These are phyloP conservation scores for Diddensiella santjacobensis DNA, from an alignment of 805 yeast species.

Conservation along the genomic window DNA sequence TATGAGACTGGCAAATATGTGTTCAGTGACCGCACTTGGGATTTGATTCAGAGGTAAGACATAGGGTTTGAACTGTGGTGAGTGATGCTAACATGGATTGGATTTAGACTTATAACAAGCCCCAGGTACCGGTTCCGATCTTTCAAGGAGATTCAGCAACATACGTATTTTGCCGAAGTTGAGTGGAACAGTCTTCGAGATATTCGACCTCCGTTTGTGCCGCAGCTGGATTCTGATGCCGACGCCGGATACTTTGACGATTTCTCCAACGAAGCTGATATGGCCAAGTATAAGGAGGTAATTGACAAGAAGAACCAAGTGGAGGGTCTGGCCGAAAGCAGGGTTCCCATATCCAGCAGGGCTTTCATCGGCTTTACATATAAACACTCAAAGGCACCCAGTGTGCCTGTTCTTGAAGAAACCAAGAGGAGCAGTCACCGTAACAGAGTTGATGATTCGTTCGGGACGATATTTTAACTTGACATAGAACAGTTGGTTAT, in stretches of 20 bases:
- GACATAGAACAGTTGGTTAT: neutral
- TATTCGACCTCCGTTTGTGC: constrained; percentile 89
- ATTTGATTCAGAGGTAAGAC: constrained; percentile 54
- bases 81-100: too few species aligned
- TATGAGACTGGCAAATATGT: constrained; percentile 88
- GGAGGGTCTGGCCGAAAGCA: constrained; percentile 71
- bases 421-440: constrained; percentile 8
- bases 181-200: constrained; percentile 69
- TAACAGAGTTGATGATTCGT: constrained; percentile 15
- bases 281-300: constrained; percentile 97
- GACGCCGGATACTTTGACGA: constrained; percentile 99
- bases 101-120: constrained; percentile 58
- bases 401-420: constrained; percentile 18
- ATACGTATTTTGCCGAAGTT: constrained; percentile 79
- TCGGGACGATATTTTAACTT: constrained; percentile 24
- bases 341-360: constrained; percentile 51
- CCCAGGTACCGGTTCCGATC: constrained; percentile 71
- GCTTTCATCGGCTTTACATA: constrained; percentile 94
- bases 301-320: constrained; percentile 85
- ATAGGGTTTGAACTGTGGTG: too few species aligned
- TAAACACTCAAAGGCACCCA: constrained; percentile 57
- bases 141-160: constrained; percentile 74
- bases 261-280: constrained; percentile 90
- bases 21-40: constrained; percentile 96
- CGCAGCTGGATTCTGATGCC: constrained; percentile 92